phyloP scores from a whole-genome alignment of 371 early-diverging fungal genomes.

The Batkoa obscura region DNA sequence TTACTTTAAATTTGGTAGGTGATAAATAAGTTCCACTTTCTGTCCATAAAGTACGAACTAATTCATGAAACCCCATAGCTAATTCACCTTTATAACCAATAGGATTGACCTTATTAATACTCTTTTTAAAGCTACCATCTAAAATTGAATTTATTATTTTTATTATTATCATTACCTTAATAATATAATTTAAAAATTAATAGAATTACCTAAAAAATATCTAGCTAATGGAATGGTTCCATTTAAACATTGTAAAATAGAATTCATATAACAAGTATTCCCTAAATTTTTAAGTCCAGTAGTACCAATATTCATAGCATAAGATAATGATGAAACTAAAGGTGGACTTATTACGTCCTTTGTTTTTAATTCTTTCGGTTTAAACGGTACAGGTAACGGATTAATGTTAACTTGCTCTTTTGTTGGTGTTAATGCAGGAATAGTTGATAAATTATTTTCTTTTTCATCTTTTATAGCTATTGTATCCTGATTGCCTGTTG shows the following conservation, averaged over 20 bases:
- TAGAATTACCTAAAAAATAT: slow-evolving; percentile 39
- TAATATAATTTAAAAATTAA: neutral
- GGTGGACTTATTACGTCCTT: neutral
- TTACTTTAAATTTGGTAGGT: slow-evolving; percentile 25
- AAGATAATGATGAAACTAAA: neutral
- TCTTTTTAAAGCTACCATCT: slow-evolving; percentile 41
- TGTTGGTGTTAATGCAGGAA: slow-evolving; percentile 12
- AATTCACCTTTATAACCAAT: slow-evolving; percentile 62
- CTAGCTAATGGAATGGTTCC: slow-evolving; percentile 67
- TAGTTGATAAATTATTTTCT: too few species aligned
- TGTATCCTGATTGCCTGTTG: too few species aligned
- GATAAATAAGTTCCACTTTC: slow-evolving; percentile 31
- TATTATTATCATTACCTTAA: too few species aligned
- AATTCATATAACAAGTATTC: slow-evolving; percentile 97
- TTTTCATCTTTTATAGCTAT: too few species aligned
- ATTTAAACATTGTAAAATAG: slow-evolving; percentile 81
- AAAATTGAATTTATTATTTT: too few species aligned
- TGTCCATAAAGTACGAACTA: slow-evolving; percentile 52
- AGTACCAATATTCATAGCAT: slow-evolving; percentile 25
- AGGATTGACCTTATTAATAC: slow-evolving; percentile 55
- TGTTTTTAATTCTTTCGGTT: neutral
- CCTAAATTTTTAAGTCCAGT: slow-evolving; percentile 86
- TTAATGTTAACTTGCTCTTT: neutral
- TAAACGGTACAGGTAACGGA: neutral
- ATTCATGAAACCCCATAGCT: slow-evolving; percentile 41